phyloP scores from a whole-genome alignment of 371 early-diverging fungal species.

The Coemansia sp. region DNA sequence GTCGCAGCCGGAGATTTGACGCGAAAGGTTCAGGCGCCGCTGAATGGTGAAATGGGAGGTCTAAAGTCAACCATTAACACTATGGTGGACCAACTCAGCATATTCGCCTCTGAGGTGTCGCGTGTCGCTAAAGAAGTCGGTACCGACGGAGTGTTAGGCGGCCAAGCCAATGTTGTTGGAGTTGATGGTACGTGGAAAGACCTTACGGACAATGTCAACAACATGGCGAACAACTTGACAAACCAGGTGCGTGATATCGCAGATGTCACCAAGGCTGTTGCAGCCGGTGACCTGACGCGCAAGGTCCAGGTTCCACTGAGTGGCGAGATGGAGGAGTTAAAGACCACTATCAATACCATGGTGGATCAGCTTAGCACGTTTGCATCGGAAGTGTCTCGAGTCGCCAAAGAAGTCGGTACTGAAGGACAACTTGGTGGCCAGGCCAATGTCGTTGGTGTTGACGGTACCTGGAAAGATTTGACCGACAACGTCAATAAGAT shows the following conservation, averaged over 20 bases:
- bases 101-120: slow-evolving; percentile 52
- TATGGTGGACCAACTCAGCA: slow-evolving; percentile 60
- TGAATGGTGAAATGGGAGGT: slow-evolving; percentile 68
- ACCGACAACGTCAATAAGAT: slow-evolving; percentile 59
- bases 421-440: slow-evolving; percentile 56
- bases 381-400: slow-evolving; percentile 54
- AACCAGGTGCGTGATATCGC: slow-evolving; percentile 55
- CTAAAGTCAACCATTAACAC: slow-evolving; percentile 70
- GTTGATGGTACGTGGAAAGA: slow-evolving; percentile 69
- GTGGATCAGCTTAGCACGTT: slow-evolving; percentile 47
- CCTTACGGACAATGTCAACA: slow-evolving; percentile 59
- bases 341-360: slow-evolving; percentile 73
- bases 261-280: slow-evolving; percentile 57
- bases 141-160: slow-evolving; percentile 47
- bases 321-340: slow-evolving; percentile 68
- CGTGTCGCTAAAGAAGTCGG: slow-evolving; percentile 61
- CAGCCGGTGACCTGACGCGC: slow-evolving; percentile 68
- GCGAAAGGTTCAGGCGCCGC: slow-evolving; percentile 60
- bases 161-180: slow-evolving; percentile 15
- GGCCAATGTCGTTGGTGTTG: slow-evolving; percentile 40
- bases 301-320: slow-evolving; percentile 61
- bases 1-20: slow-evolving; percentile 64
- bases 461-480: slow-evolving; percentile 67
- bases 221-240: slow-evolving; percentile 58
- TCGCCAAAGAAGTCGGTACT: slow-evolving; percentile 49